Conservation (phyloP, 768 basidiomycete genomes). For the Tulasnella sp. region DNA sequence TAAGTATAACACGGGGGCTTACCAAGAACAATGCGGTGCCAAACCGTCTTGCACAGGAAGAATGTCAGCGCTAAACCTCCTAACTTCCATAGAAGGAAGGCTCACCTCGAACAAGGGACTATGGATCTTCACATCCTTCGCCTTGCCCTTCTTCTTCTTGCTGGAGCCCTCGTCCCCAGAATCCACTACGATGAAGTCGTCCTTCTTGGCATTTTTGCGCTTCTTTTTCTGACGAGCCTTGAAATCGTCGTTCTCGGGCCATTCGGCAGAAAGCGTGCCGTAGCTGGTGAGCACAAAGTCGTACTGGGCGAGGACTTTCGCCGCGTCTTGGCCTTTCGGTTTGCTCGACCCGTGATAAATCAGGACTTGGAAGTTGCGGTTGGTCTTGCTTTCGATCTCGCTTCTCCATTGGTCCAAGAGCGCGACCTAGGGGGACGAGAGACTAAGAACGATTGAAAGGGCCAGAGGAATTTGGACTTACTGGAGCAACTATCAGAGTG, state of each 20-base stretch:
- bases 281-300: constrained; percentile 65
- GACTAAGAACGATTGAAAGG: not conserved
- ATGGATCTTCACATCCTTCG: constrained; percentile 34
- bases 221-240: constrained; percentile 33
- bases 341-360: constrained; percentile 38
- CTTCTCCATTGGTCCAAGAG: constrained; percentile 37
- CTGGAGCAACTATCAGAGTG: constrained; percentile 39
- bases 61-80: not conserved
- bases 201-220: constrained; percentile 34
- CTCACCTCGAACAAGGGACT: constrained; percentile 35
- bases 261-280: constrained; percentile 35
- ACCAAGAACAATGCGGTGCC: constrained; percentile 24
- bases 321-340: constrained; percentile 28
- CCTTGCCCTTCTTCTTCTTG: constrained; percentile 32
- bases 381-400: constrained; percentile 37
- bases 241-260: constrained; percentile 33
- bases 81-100: not conserved
- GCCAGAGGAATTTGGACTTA: not conserved
- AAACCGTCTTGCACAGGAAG: not conserved
- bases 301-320: constrained; percentile 51
- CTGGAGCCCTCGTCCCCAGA: constrained; percentile 32
- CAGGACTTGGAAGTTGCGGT: constrained; percentile 32
- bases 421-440: constrained; percentile 32
- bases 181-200: constrained; percentile 32
- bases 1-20: not conserved